Evolutionary conservation across 148 eudicot species (phyloP).

Genomic region (Chenopodium quinoa): DNA sequence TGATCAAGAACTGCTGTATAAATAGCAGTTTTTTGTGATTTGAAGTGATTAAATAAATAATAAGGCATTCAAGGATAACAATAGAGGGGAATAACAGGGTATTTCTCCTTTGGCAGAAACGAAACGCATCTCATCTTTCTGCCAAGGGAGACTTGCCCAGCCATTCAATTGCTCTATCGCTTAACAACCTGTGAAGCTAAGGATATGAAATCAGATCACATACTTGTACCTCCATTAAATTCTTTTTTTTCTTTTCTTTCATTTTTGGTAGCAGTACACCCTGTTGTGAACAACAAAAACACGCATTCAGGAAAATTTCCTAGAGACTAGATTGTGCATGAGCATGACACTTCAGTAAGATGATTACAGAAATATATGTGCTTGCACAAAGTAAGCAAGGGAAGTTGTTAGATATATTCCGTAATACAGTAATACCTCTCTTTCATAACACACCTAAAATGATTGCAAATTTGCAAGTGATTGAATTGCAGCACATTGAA

Average conservation of each 20-base stretch:
- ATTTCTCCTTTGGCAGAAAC: conserved; percentile 25
- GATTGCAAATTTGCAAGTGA: not conserved
- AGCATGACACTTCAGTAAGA: not conserved
- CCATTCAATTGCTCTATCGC: conserved; percentile 6
- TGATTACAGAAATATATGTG: not conserved
- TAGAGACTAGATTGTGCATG: not conserved
- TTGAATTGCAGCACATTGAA: not conserved
- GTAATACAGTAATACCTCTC: not conserved
- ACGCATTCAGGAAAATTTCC: not conserved
- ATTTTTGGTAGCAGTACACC: no score
- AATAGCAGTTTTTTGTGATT: not conserved
- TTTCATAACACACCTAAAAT: not conserved
- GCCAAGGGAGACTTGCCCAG: conserved; percentile 45
- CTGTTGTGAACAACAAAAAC: no score
- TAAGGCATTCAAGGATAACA: not conserved
- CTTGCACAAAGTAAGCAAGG: no score
- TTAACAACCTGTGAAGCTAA: no score
- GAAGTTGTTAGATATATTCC: no score
- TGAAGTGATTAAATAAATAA: not conserved
- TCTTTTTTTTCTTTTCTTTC: no score
- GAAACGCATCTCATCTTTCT: not conserved
- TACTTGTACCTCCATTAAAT: not conserved
- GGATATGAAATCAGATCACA: not conserved
- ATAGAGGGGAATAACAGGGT: conserved; percentile 27
- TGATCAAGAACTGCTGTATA: not conserved